Evolutionary conservation across 768 basidiomycete genomes (phyloP), one percentile per base, ranked within the genome.

Genomic region (Trametes sanguinea): DNA sequence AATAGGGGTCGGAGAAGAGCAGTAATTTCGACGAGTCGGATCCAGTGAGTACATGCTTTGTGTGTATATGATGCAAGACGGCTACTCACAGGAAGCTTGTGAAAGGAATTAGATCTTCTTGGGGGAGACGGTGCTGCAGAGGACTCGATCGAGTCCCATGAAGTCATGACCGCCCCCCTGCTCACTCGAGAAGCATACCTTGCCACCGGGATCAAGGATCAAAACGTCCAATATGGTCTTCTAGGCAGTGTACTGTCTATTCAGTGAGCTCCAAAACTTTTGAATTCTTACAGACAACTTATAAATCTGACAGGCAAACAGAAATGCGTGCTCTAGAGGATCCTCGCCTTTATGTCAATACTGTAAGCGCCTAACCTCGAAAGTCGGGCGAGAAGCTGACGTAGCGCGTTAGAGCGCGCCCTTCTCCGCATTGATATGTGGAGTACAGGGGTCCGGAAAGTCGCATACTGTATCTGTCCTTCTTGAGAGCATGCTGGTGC

Each of bases 391-490:
- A 17, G 10, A 6, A 43, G 16, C 45, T 47, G 16, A 47, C 16
- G 17, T 17, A 8, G 17, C 39, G 44, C 30, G 37, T 9, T 61
- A 89, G 89, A 90, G 89, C 68, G 79, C 89, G 0, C 89, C 89
- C 0, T 87, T 89, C 67, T 90, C 89, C 0, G 85, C 88, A 0
- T 68, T 90, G n/a, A 81, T 90, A 2, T 91, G 89, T 54, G 89
- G 89, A 0, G 88, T 89, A 0, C 89, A 90, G 75, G 88, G 89
- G 0, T 86, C 88, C 0, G 89, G 89, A 8, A 90, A 91, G 67
- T 89, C 87, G 0, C 89, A 91, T 53, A 89, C 87, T 0, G 83
- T 89, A 2, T 85, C 88, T 0, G 81, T 86, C 0, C 76, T 91
- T 5, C 68, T 91, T 0, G 90, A 91, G 69, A 86, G 78, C 61